A percentile compares a stretch with the other conserved stretches of the same genome.
Evolutionary conservation across 208 protist species (phyloP).

Genomic region (Trypanosoma cruzi): DNA sequence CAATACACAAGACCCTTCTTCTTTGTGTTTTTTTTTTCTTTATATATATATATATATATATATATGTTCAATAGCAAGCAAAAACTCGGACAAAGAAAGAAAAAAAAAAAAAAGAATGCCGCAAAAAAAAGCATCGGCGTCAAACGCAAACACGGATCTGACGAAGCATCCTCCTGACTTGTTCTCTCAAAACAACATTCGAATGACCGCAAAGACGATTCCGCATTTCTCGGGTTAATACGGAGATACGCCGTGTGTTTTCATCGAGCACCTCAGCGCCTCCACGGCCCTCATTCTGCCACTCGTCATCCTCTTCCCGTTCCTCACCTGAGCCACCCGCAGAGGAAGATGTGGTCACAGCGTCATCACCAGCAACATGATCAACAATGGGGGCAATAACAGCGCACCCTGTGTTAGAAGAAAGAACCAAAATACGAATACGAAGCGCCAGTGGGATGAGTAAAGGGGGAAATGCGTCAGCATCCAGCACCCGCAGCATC

Average conservation of each 20-base stretch:
- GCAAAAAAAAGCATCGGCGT: not conserved
- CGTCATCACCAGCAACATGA: not conserved
- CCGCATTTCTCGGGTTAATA: slow-evolving; percentile 24
- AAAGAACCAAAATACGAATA: slow-evolving; percentile 29
- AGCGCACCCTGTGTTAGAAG: not conserved
- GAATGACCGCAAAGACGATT: slow-evolving; percentile 16
- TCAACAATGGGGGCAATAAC: too few relatives aligned
- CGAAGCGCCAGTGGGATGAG: slow-evolving; percentile 28
- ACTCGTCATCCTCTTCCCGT: not conserved
- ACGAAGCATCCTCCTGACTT: not conserved
- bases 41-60: too few relatives aligned
- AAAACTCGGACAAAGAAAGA: not conserved
- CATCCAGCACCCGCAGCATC: slow-evolving; percentile 11
- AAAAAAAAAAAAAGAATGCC: not conserved
- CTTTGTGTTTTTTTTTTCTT: too few relatives aligned
- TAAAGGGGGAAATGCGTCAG: not conserved
- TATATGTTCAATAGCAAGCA: not conserved
- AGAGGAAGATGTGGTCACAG: not conserved
- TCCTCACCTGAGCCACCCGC: not conserved
- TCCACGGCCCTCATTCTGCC: not conserved
- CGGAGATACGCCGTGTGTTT: not conserved
- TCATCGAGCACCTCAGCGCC: too few relatives aligned
- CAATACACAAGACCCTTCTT: too few relatives aligned
- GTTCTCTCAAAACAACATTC: not conserved
- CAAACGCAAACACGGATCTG: not conserved